Conservation (phyloP, 805 yeast species). For the Myxozyma neotropica region DNA sequence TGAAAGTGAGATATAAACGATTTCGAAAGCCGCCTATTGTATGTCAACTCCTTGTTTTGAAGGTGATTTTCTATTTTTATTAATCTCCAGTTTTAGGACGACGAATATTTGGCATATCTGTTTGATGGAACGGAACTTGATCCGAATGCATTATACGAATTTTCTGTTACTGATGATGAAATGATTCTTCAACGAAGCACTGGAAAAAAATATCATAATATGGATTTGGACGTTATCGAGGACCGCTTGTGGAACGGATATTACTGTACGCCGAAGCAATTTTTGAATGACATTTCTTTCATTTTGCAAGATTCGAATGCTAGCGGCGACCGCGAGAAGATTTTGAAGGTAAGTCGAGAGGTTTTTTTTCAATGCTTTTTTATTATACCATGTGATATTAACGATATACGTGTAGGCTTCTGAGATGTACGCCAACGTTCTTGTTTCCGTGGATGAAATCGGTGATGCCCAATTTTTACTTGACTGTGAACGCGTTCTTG, state of each 20-base stretch:
- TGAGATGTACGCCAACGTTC: slow-evolving; percentile 95
- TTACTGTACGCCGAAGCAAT: slow-evolving; percentile 90
- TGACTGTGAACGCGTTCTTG: slow-evolving; percentile 74
- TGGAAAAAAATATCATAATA: slow-evolving; percentile 73
- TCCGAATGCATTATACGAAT: slow-evolving; percentile 41
- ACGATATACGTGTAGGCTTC: slow-evolving; percentile 59
- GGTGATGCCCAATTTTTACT: slow-evolving; percentile 64
- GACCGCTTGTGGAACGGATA: slow-evolving; percentile 97
- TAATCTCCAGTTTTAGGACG: slow-evolving; percentile 53
- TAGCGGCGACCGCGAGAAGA: slow-evolving; percentile 79
- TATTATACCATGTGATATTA: not conserved
- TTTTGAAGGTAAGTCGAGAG: slow-evolving; percentile 47
- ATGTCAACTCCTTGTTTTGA: slow-evolving; percentile 2
- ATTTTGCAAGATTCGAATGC: slow-evolving; percentile 77
- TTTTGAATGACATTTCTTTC: slow-evolving; percentile 78
- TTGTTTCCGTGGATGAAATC: slow-evolving; percentile 91
- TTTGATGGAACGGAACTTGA: slow-evolving; percentile 60
- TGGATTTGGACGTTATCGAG: slow-evolving; percentile 92
- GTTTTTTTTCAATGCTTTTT: not conserved
- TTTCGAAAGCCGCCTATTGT: slow-evolving; percentile 87
- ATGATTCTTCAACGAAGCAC: slow-evolving; percentile 81
- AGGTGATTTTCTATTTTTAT: not conserved
- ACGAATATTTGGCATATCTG: slow-evolving; percentile 66
- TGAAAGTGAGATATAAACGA: slow-evolving; percentile 82
- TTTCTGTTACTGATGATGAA: slow-evolving; percentile 48